These are phyloP conservation scores for Lizanozyma gosingica DNA, from an alignment of 1,139 yeast species.

Conservation along the genomic window DNA sequence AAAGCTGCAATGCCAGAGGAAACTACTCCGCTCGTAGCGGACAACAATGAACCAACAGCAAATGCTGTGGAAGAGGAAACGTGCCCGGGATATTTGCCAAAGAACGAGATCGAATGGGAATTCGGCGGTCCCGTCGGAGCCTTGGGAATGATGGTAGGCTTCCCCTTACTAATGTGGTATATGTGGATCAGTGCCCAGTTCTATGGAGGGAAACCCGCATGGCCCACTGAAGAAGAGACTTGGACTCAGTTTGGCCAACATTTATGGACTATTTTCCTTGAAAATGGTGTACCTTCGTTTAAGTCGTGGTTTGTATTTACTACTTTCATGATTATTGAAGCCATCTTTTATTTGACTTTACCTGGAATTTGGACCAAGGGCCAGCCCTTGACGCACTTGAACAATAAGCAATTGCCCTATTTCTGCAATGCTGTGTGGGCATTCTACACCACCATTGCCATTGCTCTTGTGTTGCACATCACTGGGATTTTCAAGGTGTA, in stretches of 20 bases:
- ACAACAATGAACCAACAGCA: conserved; percentile 1
- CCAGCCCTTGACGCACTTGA: conserved; percentile 76
- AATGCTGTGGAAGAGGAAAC: conserved; percentile 2
- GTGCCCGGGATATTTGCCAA: conserved; percentile 23
- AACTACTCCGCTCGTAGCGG: conserved; percentile 1
- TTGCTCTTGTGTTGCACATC: conserved; percentile 57
- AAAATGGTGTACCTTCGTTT: conserved; percentile 61
- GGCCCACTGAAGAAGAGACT: conserved; percentile 55
- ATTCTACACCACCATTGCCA: conserved; percentile 57
- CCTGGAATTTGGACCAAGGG: conserved; percentile 97
- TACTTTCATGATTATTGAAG: conserved; percentile 64
- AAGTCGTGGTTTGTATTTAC: conserved; percentile 65
- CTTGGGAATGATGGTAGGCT: conserved; percentile 84
- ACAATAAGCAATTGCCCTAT: conserved; percentile 76
- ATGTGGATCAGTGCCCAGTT: conserved; percentile 90
- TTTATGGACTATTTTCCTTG: conserved; percentile 37
- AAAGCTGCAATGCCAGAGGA: not conserved
- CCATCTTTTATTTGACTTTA: conserved; percentile 66
- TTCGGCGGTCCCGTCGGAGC: conserved; percentile 96
- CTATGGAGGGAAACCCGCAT: conserved; percentile 64
- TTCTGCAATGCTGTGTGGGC: conserved; percentile 88
- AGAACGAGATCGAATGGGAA: conserved; percentile 56
- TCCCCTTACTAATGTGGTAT: conserved; percentile 91
- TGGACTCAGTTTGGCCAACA: conserved; percentile 44
- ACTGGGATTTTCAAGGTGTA: conserved; percentile 67